Evolutionary conservation across 805 yeast genomes (phyloP), one percentile per base, ranked within the genome.

Genomic region (Zygosaccharomyces lentus): DNA sequence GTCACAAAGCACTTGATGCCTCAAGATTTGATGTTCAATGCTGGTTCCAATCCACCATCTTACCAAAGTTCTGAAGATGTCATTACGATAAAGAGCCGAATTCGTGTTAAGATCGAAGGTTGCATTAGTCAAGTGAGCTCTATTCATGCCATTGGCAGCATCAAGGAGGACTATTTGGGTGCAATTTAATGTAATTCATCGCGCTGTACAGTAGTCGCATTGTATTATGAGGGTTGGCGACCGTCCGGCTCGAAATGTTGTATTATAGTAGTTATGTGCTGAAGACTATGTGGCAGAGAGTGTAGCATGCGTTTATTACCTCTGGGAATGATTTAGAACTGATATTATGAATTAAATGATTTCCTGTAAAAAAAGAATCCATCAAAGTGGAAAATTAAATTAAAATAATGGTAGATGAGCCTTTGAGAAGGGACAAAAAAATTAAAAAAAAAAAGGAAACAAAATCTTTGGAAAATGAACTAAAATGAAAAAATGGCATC

Each of bases 11-110:
- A 91, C 69, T 76, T 90, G 65, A 90, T 93, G 57, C 98, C 99
- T 7, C 81, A 87, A 31, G 96, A 91, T 63, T 85, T 93, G 89
- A 76, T 81, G 48, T 93, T 84, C 67, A 91, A 90, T 56, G 96
- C 98, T 6, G 84, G 95, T 16, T 90, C 96, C 27, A 90, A 91
- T 58, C 99, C 99, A 8, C 99, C 99, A n/a, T 96, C 97, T 6
- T 93, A 88, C 66, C 95, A 87, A 52, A 82, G 91, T 51, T 93
- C 91, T 17, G 99, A 93, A 58, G 98, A 91, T 70, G 83, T 87
- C 52, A 88, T 93, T 37, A 95, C 87, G 62, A 91, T 91, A 66
- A 96, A 97, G 32, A 82, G 96, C 45, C 81, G 91, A 56, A 93
- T 93, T 27, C 79, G 99, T 65, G 81, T 93, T 56, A 93, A 93